These are phyloP conservation scores for Aaosphaeria arxii DNA, from an alignment of 2,329 filamentous ascomycete species.

Conservation along the genomic window DNA sequence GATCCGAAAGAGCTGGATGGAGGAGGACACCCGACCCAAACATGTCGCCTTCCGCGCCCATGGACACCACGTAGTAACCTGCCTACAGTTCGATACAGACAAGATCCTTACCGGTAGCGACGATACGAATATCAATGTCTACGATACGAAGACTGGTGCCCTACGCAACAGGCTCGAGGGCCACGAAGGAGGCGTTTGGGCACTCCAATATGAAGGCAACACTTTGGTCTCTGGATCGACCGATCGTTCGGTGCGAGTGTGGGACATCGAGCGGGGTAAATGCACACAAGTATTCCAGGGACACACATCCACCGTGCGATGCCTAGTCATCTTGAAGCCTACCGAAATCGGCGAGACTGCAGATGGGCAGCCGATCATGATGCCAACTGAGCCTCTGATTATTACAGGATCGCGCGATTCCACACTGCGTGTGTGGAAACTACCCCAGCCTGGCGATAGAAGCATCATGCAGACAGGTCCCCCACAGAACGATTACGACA, in stretches of 20 bases:
- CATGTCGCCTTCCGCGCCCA: constrained; percentile 97
- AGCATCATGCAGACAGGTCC: constrained; percentile 77
- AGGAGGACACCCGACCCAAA: constrained; percentile 72
- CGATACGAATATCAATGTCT: constrained; percentile 96
- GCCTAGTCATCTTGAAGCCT: constrained; percentile 90
- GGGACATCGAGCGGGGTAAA: constrained; percentile 91
- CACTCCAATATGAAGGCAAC: constrained; percentile 92
- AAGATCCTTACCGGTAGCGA: constrained; percentile 98
- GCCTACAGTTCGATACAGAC: constrained; percentile 94
- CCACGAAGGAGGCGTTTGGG: constrained; percentile 97
- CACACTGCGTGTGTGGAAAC: constrained; percentile 88
- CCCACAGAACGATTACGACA: constrained; percentile 71
- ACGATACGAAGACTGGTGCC: constrained; percentile 92
- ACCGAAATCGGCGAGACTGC: constrained; percentile 69
- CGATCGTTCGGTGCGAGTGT: constrained; percentile 96
- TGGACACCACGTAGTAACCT: constrained; percentile 94
- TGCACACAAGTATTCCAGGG: constrained; percentile 97
- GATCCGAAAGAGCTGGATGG: constrained; percentile 91
- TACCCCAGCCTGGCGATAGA: constrained; percentile 76
- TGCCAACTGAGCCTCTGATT: constrained; percentile 91
- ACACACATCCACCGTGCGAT: constrained; percentile 95
- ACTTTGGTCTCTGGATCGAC: constrained; percentile 94
- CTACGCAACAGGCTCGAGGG: constrained; percentile 80
- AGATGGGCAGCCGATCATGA: constrained; percentile 76
- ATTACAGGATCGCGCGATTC: constrained; percentile 97